These are phyloP conservation scores for Penicillium silybi DNA, from an alignment of 495 filamentous ascomycete species.

Conservation along the genomic window DNA sequence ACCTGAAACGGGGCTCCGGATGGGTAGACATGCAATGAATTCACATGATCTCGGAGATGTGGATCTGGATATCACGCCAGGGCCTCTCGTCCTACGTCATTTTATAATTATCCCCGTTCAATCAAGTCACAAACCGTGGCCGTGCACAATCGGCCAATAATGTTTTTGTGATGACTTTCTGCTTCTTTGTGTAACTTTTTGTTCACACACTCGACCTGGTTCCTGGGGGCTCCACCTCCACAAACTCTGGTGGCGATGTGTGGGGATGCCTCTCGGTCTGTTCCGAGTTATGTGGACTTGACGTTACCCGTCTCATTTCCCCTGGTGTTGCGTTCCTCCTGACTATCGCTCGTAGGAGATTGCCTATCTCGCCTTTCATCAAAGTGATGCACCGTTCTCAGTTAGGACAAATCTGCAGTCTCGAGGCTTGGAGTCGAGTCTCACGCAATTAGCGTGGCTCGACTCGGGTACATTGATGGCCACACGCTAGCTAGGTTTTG, in stretches of 20 bases:
- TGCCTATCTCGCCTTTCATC: too few relatives aligned
- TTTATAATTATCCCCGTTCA: background rate
- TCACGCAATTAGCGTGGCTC: too few relatives aligned
- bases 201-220: background rate
- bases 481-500: too few relatives aligned
- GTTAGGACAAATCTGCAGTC: too few relatives aligned
- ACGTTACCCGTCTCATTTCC: too few relatives aligned
- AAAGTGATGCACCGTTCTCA: too few relatives aligned
- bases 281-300: background rate
- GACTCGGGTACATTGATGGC: too few relatives aligned
- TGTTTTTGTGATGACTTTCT: background rate
- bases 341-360: too few relatives aligned
- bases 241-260: background rate
- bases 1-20: background rate
- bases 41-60: slow-evolving; percentile 2
- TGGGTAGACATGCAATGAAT: background rate
- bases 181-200: background rate
- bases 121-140: background rate
- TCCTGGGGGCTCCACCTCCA: background rate
- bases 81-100: background rate
- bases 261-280: background rate
- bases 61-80: background rate
- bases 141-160: background rate
- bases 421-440: too few relatives aligned
- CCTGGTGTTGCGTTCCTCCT: too few relatives aligned